A percentile compares a stretch with the other conserved stretches of the same genome.
Evolutionary conservation across 2,329 filamentous ascomycete species (phyloP).

Genomic region (Remersonia thermophila): DNA sequence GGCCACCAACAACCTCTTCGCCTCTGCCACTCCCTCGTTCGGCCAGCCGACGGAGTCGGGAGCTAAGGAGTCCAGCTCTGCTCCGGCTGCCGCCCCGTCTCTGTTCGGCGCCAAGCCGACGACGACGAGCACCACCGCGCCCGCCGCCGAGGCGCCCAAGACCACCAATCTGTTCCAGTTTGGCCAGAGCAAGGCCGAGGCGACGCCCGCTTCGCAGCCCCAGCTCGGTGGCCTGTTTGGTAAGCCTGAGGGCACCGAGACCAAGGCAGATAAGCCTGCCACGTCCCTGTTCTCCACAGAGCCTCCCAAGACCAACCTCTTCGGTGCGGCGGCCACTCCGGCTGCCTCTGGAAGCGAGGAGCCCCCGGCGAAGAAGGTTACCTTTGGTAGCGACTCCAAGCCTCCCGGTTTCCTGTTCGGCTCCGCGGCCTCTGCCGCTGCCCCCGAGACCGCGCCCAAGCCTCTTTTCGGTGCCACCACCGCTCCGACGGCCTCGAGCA

Average conservation of each 20-base stretch:
- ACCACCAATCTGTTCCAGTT: slow-evolving; percentile 24
- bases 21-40: slow-evolving; percentile 6
- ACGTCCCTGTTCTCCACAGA: slow-evolving; percentile 6
- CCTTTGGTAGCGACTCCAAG: slow-evolving; percentile 16
- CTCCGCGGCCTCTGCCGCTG: slow-evolving; percentile 10
- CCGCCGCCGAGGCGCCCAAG: slow-evolving; percentile 6
- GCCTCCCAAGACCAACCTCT: slow-evolving; percentile 9
- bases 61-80: slow-evolving; percentile 7
- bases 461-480: slow-evolving; percentile 10
- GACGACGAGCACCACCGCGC: too few relatives aligned
- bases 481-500: slow-evolving; percentile 7
- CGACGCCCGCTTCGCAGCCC: slow-evolving; percentile 7
- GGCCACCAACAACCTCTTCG: slow-evolving; percentile 11
- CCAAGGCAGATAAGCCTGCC: slow-evolving; percentile 7
- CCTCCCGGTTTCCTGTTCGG: slow-evolving; percentile 11
- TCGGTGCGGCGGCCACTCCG: slow-evolving; percentile 11
- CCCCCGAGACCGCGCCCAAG: slow-evolving; percentile 12
- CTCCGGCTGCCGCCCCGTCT: slow-evolving; percentile 11
- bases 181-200: slow-evolving; percentile 18
- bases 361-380: slow-evolving; percentile 17
- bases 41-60: slow-evolving; percentile 12
- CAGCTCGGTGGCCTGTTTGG: slow-evolving; percentile 12
- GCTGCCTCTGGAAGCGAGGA: slow-evolving; percentile 7
- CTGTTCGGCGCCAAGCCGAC: slow-evolving; percentile 15
- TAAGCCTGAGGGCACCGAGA: slow-evolving; percentile 7